A percentile compares a stretch with the other conserved stretches of the same genome.
Conservation (phyloP, 2,329 filamentous ascomycete species). For the Penicillium sp. region DNA sequence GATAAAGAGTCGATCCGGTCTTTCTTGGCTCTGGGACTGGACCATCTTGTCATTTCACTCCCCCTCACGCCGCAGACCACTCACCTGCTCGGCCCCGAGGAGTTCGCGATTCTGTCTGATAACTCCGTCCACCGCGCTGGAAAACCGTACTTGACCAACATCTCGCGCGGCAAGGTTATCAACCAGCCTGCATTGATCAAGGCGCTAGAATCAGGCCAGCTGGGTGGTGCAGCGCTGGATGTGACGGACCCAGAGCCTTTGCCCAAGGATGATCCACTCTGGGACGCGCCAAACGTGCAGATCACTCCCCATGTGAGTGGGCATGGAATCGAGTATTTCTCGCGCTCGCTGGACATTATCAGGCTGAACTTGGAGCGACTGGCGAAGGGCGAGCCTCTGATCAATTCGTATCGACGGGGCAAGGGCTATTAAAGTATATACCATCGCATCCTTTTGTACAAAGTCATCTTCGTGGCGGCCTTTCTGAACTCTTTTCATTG, state of each 20-base stretch:
- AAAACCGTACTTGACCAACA: conserved; percentile 66
- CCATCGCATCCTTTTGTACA: too few species aligned
- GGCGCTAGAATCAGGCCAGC: conserved; percentile 54
- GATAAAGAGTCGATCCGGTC: conserved; percentile 51
- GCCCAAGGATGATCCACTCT: conserved; percentile 64
- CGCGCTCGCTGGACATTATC: conserved; percentile 58
- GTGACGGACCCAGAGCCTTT: conserved; percentile 78
- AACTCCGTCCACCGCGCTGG: conserved; percentile 25
- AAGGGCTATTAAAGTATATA: conserved; percentile 55
- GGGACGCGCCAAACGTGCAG: conserved; percentile 66
- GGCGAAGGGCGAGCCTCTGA: conserved; percentile 53
- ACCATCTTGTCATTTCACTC: conserved; percentile 56
- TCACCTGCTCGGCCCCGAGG: conserved; percentile 53
- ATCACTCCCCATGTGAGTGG: conserved; percentile 67
- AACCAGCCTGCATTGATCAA: conserved; percentile 61
- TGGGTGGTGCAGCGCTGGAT: conserved; percentile 69
- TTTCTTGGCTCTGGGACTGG: conserved; percentile 56
- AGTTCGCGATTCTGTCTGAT: conserved; percentile 54
- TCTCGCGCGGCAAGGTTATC: conserved; percentile 64
- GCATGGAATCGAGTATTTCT: conserved; percentile 53
- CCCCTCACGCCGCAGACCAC: conserved; percentile 58
- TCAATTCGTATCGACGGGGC: conserved; percentile 61
- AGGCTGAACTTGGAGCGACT: conserved; percentile 55
- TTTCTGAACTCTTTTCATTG: too few species aligned
- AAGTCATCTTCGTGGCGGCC: too few species aligned